Percentiles rank a stretch among this genome's conserved stretches.
phyloP scores from a whole-genome alignment of 2,329 filamentous ascomycete genomes.

The Ophiostoma angusticollis region DNA sequence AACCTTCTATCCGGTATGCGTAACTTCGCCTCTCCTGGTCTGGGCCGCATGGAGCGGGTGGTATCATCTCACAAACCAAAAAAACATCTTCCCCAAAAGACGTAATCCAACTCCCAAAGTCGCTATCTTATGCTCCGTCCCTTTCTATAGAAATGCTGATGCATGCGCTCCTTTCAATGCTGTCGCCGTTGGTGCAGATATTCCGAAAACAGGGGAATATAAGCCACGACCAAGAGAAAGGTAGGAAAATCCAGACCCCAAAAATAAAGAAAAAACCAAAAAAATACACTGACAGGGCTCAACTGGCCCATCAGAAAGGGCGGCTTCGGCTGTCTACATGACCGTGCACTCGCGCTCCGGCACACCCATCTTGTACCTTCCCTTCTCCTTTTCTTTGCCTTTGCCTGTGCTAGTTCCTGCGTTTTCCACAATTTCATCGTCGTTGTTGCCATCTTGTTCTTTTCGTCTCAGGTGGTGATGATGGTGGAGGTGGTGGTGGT shows the following conservation, averaged over 20 bases:
- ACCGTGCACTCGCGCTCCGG: constrained; percentile 22
- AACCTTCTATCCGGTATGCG: not conserved
- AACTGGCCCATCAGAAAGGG: too few species aligned
- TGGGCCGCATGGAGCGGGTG: not conserved
- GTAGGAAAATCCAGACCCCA: too few species aligned
- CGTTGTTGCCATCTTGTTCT: constrained; percentile 6
- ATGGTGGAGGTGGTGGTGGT: constrained; percentile 13
- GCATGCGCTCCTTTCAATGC: too few species aligned
- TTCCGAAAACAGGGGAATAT: too few species aligned
- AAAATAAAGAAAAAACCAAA: not conserved
- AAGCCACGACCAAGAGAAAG: too few species aligned
- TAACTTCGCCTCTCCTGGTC: not conserved
- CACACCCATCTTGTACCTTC: constrained; percentile 13
- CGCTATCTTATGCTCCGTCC: too few species aligned
- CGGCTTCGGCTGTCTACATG: constrained; percentile 16
- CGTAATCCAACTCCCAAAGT: too few species aligned
- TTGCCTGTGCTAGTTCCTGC: constrained; percentile 10
- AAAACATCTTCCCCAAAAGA: not conserved
- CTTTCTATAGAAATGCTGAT: too few species aligned
- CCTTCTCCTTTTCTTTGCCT: constrained; percentile 16
- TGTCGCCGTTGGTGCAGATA: too few species aligned
- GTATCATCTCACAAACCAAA: constrained; percentile 1
- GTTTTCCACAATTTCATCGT: not conserved
- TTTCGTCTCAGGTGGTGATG: constrained; percentile 11
- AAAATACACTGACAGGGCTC: not conserved